Evolutionary conservation across 2,329 filamentous ascomycete genomes (phyloP), one percentile per base, ranked within the genome.

Genomic region (Epichloe aotearoae): DNA sequence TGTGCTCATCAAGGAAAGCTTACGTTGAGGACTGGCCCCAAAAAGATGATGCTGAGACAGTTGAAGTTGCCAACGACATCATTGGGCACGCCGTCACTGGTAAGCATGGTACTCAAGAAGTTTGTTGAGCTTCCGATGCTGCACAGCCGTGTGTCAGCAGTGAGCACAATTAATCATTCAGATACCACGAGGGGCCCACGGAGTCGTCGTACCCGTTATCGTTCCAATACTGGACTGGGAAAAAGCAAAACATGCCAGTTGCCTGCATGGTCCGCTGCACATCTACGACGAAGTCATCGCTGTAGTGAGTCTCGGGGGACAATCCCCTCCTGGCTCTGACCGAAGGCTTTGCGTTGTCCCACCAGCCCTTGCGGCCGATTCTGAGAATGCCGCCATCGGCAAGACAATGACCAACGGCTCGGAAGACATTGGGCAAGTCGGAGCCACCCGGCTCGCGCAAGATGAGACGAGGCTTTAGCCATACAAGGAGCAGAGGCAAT

Each of bases 221-320:
- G 55, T 69, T 71, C 54, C 69, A 56, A 51, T 58, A 60, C 57
- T 66, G 69, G 4, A 71, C 59, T 5, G 69, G 69, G 34, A 70
- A 64, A 55, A 69, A 71, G 26, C 69, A 59, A 58, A 69, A 67
- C 61, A 73, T 65, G 51, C 66, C 61, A n/a, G 65, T 66, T 5
- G 69, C 70, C 26, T 65, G 57, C 59, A 66, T 66, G 0, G 69
- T 72, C 61, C 82, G 78, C 50, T 71, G 70, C 14, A 83, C 75
- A 57, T 86, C 81, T 58, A 80, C 79, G 47, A 88, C 82, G 71
- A 81, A 83, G 37, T 75, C 75, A 57, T 84, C 80, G 42, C 80
- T 78, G 56, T 82, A 84, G 15, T 53, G 47, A 3, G 70, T 72
- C 70, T 83, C 82, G 64, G 69, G 0, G 0, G 55, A 53, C 69